Base-by-base conservation (phyloP, 2,329 filamentous ascomycete species). In the Zymoseptoria crescenta region DNA sequence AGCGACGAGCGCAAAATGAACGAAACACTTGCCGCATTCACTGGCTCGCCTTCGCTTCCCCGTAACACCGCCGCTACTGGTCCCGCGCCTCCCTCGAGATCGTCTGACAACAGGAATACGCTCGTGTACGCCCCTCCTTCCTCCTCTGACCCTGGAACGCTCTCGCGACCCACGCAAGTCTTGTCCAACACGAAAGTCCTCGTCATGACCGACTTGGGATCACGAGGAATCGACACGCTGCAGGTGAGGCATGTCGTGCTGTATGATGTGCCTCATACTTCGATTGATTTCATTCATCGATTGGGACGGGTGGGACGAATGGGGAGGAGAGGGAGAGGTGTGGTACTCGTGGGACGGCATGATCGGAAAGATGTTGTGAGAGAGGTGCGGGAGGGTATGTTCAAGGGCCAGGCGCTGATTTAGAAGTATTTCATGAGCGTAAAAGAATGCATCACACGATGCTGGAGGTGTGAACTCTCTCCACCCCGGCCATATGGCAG, bases 281-380 rank as follows among this genome's bases (percentile, higher is more conserved):
- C 91, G 0, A 95, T 99, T 61, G 95, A 99, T 74, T 99, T 99
- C 69, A 96, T 99, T 69, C 95, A 99, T 74, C 87, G 95, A 16
- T 83, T 97, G 4, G 94, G 94, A 16, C 83, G 94, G 59, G 91
- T 94, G 1, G 94, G 94, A 0, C 84, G 94, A 35, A 97, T 97
- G 91, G 91, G 91, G 2, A 83, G 91, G 62, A 83, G 94, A 72
- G 94, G 94, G 16, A 82, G 92, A 58, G 94, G 91, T 20, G 86
- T 97, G 64, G 92, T 97, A 28, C 78, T 99, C 41, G 89, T 96
- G 1, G 93, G 92, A 62, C 93, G 89, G 73, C 83, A 91, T 62
- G 94, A 97, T 73, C 81, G 94, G 56, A 89, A 88, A 70, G 93
- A 97, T 74, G 84, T 97, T 29, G 91, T 97, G 35, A 85, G 86